Percentiles rank a stretch among this genome's conserved stretches.
These are phyloP conservation scores for Effrenium voratum DNA, from an alignment of 73 alveolate genomes.

Conservation along the genomic window DNA sequence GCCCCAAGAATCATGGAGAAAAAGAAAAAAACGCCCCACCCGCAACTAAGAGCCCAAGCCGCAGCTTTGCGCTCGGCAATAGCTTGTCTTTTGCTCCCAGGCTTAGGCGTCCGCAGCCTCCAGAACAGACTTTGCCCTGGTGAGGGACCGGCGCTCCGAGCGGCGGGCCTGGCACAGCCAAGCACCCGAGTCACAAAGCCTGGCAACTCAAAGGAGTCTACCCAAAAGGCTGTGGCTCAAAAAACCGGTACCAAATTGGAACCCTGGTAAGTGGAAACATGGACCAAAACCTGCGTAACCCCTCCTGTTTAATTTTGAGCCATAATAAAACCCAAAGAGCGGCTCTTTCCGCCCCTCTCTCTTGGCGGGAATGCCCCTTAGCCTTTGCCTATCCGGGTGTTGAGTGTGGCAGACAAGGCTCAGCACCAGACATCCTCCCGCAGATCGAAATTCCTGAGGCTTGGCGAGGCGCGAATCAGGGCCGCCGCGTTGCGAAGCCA, in stretches of 20 bases:
- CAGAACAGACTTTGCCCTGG: slow-evolving; percentile 33
- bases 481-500: neutral
- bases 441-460: slow-evolving; percentile 45
- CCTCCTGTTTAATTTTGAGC: neutral
- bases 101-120: slow-evolving; percentile 63
- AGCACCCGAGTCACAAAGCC: too few species aligned
- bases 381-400: too few species aligned
- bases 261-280: neutral
- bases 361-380: too few species aligned
- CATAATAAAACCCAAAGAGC: too few species aligned
- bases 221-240: neutral
- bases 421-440: slow-evolving; percentile 29
- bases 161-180: slow-evolving; percentile 22
- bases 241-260: neutral
- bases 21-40: neutral
- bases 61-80: neutral
- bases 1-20: neutral
- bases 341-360: too few species aligned
- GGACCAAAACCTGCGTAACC: neutral
- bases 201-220: too few species aligned
- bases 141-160: slow-evolving; percentile 37
- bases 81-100: neutral
- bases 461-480: neutral
- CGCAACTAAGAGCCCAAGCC: neutral
- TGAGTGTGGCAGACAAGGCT: too few species aligned